Evolutionary conservation across 2,329 filamentous ascomycete species (phyloP).

Genomic region (Coniochaeta sp.): DNA sequence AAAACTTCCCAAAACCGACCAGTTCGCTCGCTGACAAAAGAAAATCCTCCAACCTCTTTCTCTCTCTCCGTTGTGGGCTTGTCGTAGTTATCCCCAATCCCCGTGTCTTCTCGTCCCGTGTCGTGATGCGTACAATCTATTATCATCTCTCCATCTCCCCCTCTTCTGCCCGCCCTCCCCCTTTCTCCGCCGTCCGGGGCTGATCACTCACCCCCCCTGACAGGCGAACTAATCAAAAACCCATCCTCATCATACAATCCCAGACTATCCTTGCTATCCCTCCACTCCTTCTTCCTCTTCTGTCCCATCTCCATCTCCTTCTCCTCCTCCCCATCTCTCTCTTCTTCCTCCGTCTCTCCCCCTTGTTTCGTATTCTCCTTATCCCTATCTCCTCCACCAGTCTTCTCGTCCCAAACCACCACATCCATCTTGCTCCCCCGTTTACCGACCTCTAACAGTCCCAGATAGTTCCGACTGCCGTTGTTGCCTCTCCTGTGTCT

Average conservation of each 20-base stretch:
- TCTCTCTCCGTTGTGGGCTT: not conserved
- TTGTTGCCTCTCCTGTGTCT: slow-evolving; percentile 17
- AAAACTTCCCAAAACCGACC: no score
- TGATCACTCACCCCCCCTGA: slow-evolving; percentile 15
- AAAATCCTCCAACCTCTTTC: not conserved
- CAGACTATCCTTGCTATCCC: slow-evolving; percentile 29
- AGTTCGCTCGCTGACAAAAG: not conserved
- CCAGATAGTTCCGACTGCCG: slow-evolving; percentile 38
- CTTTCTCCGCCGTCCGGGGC: not conserved
- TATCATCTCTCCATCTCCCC: no score
- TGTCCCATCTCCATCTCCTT: slow-evolving; percentile 8
- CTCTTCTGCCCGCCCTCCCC: not conserved
- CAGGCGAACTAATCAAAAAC: slow-evolving; percentile 35
- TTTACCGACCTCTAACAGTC: slow-evolving; percentile 25
- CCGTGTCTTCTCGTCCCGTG: no score
- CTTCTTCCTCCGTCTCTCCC: not conserved
- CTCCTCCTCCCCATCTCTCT: not conserved
- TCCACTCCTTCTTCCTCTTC: slow-evolving; percentile 8
- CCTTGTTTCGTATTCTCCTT: not conserved
- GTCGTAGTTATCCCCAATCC: not conserved
- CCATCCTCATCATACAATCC: slow-evolving; percentile 39
- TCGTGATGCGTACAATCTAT: no score
- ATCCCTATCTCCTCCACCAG: not conserved
- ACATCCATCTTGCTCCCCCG: not conserved
- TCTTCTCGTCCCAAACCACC: not conserved